Conservation (phyloP, 768 basidiomycete species). For the Suillus lakei region DNA sequence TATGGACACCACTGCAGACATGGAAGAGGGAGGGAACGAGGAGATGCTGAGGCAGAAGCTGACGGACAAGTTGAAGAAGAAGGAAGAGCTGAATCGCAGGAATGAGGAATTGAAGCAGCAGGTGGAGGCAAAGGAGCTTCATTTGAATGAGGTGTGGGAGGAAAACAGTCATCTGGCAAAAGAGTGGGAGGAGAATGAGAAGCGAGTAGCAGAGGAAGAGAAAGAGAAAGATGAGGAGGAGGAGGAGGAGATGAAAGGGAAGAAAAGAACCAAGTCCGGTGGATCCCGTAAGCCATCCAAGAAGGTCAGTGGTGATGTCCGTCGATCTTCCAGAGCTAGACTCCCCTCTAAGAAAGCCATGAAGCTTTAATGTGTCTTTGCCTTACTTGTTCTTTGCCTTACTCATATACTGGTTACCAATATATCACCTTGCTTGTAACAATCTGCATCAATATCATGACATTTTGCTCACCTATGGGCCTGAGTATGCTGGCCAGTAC, state of each 20-base stretch:
- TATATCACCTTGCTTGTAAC: not conserved
- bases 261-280: not conserved
- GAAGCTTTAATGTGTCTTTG: not conserved
- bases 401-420: not conserved
- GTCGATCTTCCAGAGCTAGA: not conserved
- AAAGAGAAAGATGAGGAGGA: not conserved
- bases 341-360: not conserved
- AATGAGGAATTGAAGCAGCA: no score
- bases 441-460: not conserved
- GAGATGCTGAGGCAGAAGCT: no score
- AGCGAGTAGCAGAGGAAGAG: not conserved
- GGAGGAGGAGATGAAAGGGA: not conserved
- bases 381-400: not conserved
- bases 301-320: not conserved
- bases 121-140: no score
- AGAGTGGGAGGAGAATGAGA: no score
- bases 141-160: no score
- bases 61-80: no score
- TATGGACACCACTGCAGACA: no score
- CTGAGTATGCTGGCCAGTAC: no score
- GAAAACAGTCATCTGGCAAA: no score
- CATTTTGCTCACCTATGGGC: not conserved
- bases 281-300: not conserved
- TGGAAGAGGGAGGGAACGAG: no score
- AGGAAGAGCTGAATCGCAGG: no score